Evolutionary conservation across 163 green algal genomes (phyloP), one percentile per base, ranked within the genome.

Genomic region (Chlorella variabilis): DNA sequence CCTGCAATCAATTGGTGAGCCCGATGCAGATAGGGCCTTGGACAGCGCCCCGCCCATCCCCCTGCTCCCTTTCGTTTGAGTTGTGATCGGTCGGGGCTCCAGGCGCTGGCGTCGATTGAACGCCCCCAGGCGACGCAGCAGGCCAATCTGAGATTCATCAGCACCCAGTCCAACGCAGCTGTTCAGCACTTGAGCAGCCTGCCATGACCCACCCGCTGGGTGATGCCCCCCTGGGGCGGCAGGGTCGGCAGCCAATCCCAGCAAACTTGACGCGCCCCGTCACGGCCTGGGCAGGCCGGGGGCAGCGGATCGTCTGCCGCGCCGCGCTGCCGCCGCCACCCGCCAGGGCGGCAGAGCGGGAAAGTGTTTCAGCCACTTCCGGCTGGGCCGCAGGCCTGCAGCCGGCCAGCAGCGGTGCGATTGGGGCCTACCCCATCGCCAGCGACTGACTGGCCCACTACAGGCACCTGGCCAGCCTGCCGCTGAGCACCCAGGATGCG

Each of bases 371-470:
- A 51, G 23, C n/a, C n/a, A n/a, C n/a, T n/a, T n/a, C n/a, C n/a
- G n/a, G n/a, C n/a, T 31, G 29, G 4, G 62, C 62, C 31, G 36
- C 36, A 73, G 38, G 20, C 20, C n/a, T 11, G 59, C 59, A 7
- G 59, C 59, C 9, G 27, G 8, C n/a, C 54, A n/a, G 54, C 54
- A 15, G 54, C 54, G 5, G 54, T 62, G 15, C 20, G 4, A 25
- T 62, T 25, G 54, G 9, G 9, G 38, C 8, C 59, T 38, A 67
- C 29, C n/a, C 27, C 17, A 27, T 38, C 23, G 54, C 5, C n/a
- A 67, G 1, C 29, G 54, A 56, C 71, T 69, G 73, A 56, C 73
- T 80, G 39, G 29, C 73, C 25, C 48, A 69, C 29, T 58, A 38
- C 15, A 29, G 54, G 36, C 56, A 20, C 17, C 27, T 80, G 73